Base-by-base conservation (phyloP, 352 stramenopile genomes). In the Pythium sukuiense region DNA sequence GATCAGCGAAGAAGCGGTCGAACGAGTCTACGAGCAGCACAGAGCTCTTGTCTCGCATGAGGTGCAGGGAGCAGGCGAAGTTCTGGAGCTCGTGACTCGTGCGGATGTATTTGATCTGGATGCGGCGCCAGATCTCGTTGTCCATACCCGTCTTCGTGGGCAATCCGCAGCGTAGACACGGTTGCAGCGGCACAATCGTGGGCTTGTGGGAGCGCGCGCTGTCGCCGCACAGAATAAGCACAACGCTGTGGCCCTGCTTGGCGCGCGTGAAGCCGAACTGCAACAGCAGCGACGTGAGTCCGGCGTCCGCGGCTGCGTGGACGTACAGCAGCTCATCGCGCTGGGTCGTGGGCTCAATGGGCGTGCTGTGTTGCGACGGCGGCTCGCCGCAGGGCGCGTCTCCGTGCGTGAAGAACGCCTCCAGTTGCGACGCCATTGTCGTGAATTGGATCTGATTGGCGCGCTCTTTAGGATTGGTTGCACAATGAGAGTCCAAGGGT, bases 41-140 rank as follows among this genome's bases (percentile, higher is more conserved):
- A 2, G 77, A 85, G 56, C 71, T 73, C 46, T 76, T 63, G 18
- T 76, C 66, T 30, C 70, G 72, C 60, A 81, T 65, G 39, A 89
- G 60, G 29, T 88, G 81, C 54, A 89, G 56, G 16, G 80, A 88
- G 45, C 77, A 89, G 20, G 85, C 18, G 58, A 87, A 89, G 39
- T 81, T 72, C 61, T 91, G 80, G 35, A 91, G 60, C 74, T 88
- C 77, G 6, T 56, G 62, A 48, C 53, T 74, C 14, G 46, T 80
- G 6, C 41, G 59, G 45, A 89, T 59, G 54, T 89, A 89, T 77
- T 89, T 91, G 77, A 91, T 85, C 67, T 77, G 73, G 55, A 89
- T 87, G 50, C 76, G 72, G 11, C 66, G 65, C 79, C 76, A 88
- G 24, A 79, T 63, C 30, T 72, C 57, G 49, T 76, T 84, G 59